Base-by-base conservation (phyloP, 306 rosid genomes). In the Glycyrrhiza uralensis region DNA sequence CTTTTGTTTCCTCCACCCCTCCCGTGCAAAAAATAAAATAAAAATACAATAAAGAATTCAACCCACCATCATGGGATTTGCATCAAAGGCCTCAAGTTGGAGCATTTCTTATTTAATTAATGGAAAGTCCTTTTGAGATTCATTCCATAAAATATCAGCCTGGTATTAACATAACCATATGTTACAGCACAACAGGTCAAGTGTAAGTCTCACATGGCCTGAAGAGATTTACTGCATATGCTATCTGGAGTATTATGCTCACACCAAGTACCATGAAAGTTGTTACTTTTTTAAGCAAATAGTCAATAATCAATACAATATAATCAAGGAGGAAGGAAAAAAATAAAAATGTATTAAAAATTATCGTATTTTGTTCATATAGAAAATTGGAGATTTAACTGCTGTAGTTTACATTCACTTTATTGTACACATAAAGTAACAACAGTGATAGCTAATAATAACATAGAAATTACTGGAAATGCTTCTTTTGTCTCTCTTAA, bases 401-500 rank as follows among this genome's bases (percentile, higher is more conserved):
- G 30, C 0, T 30, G 55, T 13, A 32, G 61, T 67, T 67, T 32
- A 49, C 33, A 44, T 45, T 52, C 64, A 52, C 38, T 52, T 52
- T 19, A 69, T 52, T 69, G 75, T 33, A 50, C 49, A 69, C 24
- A 69, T 20, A 14, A 47, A 47, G 30, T 18, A 29, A 14, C 45
- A 44, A 4, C 54, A 66, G 9, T 28, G 70, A 63, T 33, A 57
- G 10, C 10, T 71, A 60, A 68, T 55, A 44, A 76, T 57, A 41
- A 74, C 73, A 74, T 74, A 75, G 15, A 61, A 71, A 76, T 58
- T 58, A 49, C 66, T 0, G 6, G 11, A 42, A 23, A 66, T 23
- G 12, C 39, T 68, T 62, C 42, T n/a, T 55, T 59, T 28, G 17
- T 26, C 63, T 66, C 30, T 30, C 66, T 87, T 76, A 88, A 20